Evolutionary conservation across 352 stramenopile species (phyloP).

Genomic region (Phytophthora melonis): DNA sequence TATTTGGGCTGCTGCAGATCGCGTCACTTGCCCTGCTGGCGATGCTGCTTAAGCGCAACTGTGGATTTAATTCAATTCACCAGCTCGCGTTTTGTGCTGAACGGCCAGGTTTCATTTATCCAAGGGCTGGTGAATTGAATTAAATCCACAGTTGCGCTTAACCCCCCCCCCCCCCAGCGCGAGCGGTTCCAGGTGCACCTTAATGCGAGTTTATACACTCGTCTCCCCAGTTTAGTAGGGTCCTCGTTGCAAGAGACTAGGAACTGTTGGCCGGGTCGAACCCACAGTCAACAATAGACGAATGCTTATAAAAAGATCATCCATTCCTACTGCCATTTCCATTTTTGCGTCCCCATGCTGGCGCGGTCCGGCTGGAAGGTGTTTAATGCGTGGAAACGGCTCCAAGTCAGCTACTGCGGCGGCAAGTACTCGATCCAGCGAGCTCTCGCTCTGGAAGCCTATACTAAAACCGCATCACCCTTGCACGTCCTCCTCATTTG

Average conservation of each 20-base stretch:
- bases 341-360: neutral
- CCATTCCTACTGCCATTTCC: neutral
- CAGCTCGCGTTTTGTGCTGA: constrained; percentile 4
- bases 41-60: neutral
- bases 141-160: no score
- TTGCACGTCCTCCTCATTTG: constrained; percentile 5
- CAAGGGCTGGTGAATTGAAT: no score
- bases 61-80: neutral
- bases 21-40: constrained; percentile 12
- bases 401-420: constrained; percentile 22
- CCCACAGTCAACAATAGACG: neutral
- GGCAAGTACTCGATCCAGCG: constrained; percentile 17
- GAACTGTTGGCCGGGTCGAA: no score
- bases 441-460: constrained; percentile 18
- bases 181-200: no score
- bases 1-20: constrained; percentile 24
- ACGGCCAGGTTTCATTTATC: neutral
- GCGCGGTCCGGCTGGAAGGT: neutral
- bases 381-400: constrained; percentile 4
- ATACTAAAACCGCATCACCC: neutral
- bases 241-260: no score
- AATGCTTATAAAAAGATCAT: neutral
- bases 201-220: neutral
- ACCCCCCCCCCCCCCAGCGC: no score
- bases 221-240: neutral